Base-by-base conservation (phyloP, 805 yeast species). In the Candida qinlingensis region DNA sequence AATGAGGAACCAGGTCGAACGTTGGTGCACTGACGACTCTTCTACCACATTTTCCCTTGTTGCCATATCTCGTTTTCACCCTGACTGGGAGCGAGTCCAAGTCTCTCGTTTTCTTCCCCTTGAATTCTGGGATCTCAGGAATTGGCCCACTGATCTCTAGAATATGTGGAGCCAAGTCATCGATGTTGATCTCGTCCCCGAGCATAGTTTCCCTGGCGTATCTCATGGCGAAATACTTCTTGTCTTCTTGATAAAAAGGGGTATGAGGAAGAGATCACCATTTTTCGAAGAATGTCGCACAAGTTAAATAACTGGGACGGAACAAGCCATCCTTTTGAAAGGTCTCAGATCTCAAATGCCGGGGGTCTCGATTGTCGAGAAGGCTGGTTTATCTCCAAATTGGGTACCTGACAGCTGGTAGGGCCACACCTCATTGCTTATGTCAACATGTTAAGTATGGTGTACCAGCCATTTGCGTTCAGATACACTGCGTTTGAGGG, bases 21-120 rank as follows among this genome's bases (percentile, higher is more conserved):
- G 52, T 49, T 40, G 52, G 52, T 6, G 52, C 52, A 46, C 52
- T 49, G 7, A 49, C 43, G 6, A 49, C 41, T 43, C 52, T 46
- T 46, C 45, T 42, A 2, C 49, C 47, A 5, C n/a, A 25, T 29
- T 43, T 41, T 11, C 37, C 41, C 19, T 9, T 38, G 9, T 11
- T 38, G 4, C 40, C 46, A 25, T 42, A 42, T 19, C 46, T 37
- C 6, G 52, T 49, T 35, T 37, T 49, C 11, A 49, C 52, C 37
- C 52, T 46, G 10, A 49, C 44, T 7, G 49, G 49, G 4, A 49
- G 26, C 8, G 45, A 42, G 19, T 49, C 49, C n/a, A 46, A 19
- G 10, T 31, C 35, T 13, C 47, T 36, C 4, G 41, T 37, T 10
- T 39, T 36, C 5, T 11, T 29, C 11, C 41, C 31, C 10, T 13